Base-by-base conservation (phyloP, 2,329 filamentous ascomycete genomes). In the Alternaria sp. region DNA sequence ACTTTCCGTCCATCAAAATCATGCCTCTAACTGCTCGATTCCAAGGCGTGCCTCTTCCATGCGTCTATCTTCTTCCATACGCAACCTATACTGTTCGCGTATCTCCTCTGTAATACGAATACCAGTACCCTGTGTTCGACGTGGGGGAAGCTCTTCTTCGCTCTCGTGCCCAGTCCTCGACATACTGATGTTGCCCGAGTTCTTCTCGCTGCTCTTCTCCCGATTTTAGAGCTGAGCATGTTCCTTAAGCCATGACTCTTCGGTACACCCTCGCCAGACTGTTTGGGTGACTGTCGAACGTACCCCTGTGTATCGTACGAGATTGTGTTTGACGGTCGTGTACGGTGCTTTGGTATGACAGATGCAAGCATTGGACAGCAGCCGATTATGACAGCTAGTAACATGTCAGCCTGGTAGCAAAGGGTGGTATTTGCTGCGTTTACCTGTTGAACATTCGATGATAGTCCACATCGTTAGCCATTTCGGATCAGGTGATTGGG, bases 381-480 rank as follows among this genome's bases (percentile, higher is more conserved):
- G 33, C 69, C 70, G 51, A 73, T 71, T 17, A 70, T 65, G 29
- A 72, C 56, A 45, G 69, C 70, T 71, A 23, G 10, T 17, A 39
- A 21, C 33, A 33, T 14, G 34, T 61, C 23, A 51, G 56, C 21
- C 45, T 21, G 21, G 6, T 26, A 24, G n/a, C 10, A 10, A 24
- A 17, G 6, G 8, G n/a, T 8, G 7, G 14, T n/a, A 21, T 5
- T 36, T 56, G 36, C 36, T 14, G 4, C 33, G 8, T 42, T 45
- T 69, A 77, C 76, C 76, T 48, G 76, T 75, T 26, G 75, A 68
- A 9, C 67, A 66, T 58, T 79, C 77, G 31, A 78, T 71, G 10
- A 73, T 70, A 7, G 71, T 74, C 77, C 77, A 79, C 17, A 79
- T 57, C 5, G 72, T 70, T 10, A 79, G 57, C 77, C 76, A 78